Evolutionary conservation across 257 asterid genomes (phyloP).

Genomic region (Catharanthus roseus): DNA sequence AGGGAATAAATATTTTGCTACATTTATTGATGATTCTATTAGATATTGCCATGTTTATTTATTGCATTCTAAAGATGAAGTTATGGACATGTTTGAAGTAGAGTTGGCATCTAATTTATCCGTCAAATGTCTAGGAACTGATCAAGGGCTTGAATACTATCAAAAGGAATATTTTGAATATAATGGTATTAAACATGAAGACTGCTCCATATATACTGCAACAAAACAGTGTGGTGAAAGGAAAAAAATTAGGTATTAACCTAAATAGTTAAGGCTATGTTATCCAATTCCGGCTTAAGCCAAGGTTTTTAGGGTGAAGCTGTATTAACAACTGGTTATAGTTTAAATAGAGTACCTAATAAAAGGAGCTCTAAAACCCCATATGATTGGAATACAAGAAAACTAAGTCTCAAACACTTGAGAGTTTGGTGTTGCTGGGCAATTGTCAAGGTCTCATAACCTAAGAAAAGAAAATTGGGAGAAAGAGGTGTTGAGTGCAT

Average conservation of each 20-base stretch:
- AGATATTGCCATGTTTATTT: too few relatives aligned
- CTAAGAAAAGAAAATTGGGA: not conserved
- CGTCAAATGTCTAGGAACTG: too few relatives aligned
- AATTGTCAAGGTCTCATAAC: not conserved
- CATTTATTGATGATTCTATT: too few relatives aligned
- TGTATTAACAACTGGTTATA: not conserved
- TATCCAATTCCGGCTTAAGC: not conserved
- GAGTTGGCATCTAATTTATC: too few relatives aligned
- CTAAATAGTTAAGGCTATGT: not conserved
- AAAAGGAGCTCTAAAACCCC: conserved; percentile 2
- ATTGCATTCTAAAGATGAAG: too few relatives aligned
- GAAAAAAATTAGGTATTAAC: not conserved
- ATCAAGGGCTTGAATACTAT: too few relatives aligned
- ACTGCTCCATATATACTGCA: not conserved
- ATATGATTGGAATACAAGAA: not conserved
- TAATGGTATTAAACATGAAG: too few relatives aligned
- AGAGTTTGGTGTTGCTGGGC: not conserved
- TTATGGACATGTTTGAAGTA: too few relatives aligned
- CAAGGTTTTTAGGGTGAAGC: not conserved
- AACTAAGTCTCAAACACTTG: not conserved
- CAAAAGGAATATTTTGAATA: too few relatives aligned
- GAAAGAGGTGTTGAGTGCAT: not conserved
- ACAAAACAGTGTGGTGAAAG: not conserved
- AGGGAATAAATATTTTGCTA: too few relatives aligned
- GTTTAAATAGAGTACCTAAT: not conserved